phyloP scores from a whole-genome alignment of 1,284 basidiomycete species.

The Leucoagaricus sp. region DNA sequence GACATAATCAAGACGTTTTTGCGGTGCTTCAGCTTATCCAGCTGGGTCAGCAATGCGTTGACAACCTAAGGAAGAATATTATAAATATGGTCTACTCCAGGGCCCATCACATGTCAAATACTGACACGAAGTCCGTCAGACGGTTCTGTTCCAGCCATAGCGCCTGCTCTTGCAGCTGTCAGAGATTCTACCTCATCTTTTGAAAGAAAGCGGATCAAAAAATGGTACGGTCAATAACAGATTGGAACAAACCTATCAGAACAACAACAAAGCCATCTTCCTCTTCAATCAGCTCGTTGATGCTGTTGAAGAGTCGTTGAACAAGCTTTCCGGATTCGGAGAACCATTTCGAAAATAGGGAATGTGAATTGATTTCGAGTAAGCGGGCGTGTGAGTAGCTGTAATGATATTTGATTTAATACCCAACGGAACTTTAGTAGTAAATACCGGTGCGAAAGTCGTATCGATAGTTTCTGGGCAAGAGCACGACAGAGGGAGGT shows the following conservation, averaged over 20 bases:
- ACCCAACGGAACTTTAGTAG: neutral
- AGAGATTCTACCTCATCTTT: conserved; percentile 98
- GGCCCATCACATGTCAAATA: too few species aligned
- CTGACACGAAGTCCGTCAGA: conserved; percentile 90
- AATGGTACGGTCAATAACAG: conserved; percentile 4
- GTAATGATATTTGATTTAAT: conserved; percentile 3
- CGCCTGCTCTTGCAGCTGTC: conserved; percentile 92
- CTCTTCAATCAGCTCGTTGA: conserved; percentile 89
- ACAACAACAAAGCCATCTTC: conserved; percentile 92
- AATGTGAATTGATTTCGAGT: conserved; percentile 98
- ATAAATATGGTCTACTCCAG: too few species aligned
- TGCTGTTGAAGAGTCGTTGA: conserved; percentile 87
- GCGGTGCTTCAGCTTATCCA: conserved; percentile 91
- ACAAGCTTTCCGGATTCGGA: conserved; percentile 99
- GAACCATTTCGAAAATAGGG: conserved; percentile 96
- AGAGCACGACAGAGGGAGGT: conserved; percentile 94
- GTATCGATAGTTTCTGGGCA: conserved; percentile 94
- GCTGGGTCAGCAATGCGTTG: conserved; percentile 94
- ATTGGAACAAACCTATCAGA: conserved; percentile 72
- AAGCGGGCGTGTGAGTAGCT: conserved; percentile 87
- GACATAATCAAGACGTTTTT: conserved; percentile 97
- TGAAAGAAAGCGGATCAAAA: conserved; percentile 29
- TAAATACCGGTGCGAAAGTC: conserved; percentile 76
- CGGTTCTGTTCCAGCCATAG: conserved; percentile 92
- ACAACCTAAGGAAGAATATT: conserved; percentile 68